phyloP scores from a whole-genome alignment of 345 rosid genomes.

The Salix caprea region DNA sequence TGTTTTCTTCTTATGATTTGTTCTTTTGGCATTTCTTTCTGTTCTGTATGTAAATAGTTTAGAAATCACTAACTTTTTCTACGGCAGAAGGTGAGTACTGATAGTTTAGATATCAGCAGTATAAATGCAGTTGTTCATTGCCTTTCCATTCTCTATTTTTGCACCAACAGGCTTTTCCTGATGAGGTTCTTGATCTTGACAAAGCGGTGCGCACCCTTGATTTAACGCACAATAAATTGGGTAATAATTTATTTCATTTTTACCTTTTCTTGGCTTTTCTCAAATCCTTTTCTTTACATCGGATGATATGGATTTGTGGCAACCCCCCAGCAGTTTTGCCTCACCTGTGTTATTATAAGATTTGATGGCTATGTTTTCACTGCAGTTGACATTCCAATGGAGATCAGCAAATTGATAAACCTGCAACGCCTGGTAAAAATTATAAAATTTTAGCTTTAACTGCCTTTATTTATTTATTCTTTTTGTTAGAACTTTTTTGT shows the following conservation, averaged over 20 bases:
- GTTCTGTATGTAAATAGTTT: neutral
- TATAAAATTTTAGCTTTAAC: neutral
- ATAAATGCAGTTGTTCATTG: slow-evolving; percentile 1
- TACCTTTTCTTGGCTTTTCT: neutral
- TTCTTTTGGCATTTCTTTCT: neutral
- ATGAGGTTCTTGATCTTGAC: slow-evolving; percentile 67
- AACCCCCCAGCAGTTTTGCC: neutral
- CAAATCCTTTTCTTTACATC: neutral
- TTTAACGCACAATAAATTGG: slow-evolving; percentile 75
- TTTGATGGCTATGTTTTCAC: slow-evolving; percentile 6
- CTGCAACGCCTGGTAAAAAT: slow-evolving; percentile 82
- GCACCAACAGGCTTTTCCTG: slow-evolving; percentile 69
- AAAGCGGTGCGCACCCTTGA: slow-evolving; percentile 83
- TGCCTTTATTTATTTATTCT: neutral
- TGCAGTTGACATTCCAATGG: slow-evolving; percentile 84
- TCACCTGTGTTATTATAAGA: neutral
- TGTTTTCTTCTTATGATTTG: neutral
- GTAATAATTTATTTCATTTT: slow-evolving; percentile 33
- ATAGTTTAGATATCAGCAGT: neutral
- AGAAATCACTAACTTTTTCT: neutral
- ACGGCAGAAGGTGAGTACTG: neutral
- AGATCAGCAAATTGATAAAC: slow-evolving; percentile 66
- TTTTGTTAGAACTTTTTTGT: neutral
- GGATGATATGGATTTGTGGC: neutral
- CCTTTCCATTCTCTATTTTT: slow-evolving; percentile 14